Base-by-base conservation (phyloP, 2,329 filamentous ascomycete species). In the Endothia cerciana region DNA sequence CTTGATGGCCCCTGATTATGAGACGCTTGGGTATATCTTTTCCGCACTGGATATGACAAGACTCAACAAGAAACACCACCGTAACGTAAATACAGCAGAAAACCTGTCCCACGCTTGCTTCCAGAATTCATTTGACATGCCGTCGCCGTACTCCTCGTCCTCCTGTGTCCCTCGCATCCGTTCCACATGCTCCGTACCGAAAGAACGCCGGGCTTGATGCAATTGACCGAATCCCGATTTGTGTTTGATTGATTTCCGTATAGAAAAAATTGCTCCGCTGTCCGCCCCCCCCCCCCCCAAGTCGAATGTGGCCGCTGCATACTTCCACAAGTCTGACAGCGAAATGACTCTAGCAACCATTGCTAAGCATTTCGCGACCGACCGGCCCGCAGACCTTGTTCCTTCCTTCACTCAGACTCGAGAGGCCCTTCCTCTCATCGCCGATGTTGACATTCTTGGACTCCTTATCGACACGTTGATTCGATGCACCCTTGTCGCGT, bases 121-220 rank as follows among this genome's bases (percentile, higher is more conserved):
- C 19, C 28, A 55, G 30, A 22, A 36, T 25, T 30, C 22, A 51
- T 28, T 17, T 51, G 22, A 51, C 5, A 51, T 30, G 47, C 47
- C 47, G 22, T 51, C 47, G 28, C 13, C 25, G 13, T 51, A 30
- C 47, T 22, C 47, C 47, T 51, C 22, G 57, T 41, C 30, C 36
- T 56, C 33, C 55, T 41, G 40, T 57, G 43, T n/a, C 25, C 25
- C 53, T 58, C 60, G 45, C 33, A 22, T 47, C 30, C 17, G n/a
- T 38, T 58, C 45, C 43, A 28, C 19, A 49, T 58, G 28, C 19
- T 33, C 57, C 45, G 33, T 56, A 36, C 17, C 55, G 59, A 56
- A 40, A 41, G 15, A 68, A 68, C 68, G 68, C 65, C 68, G 55
- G 56, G 68, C 63, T 65, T 57, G 60, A 69, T 68, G 66, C 63